These are phyloP conservation scores for Leccinum sublutescens DNA, from an alignment of 768 basidiomycete genomes.

Conservation along the genomic window DNA sequence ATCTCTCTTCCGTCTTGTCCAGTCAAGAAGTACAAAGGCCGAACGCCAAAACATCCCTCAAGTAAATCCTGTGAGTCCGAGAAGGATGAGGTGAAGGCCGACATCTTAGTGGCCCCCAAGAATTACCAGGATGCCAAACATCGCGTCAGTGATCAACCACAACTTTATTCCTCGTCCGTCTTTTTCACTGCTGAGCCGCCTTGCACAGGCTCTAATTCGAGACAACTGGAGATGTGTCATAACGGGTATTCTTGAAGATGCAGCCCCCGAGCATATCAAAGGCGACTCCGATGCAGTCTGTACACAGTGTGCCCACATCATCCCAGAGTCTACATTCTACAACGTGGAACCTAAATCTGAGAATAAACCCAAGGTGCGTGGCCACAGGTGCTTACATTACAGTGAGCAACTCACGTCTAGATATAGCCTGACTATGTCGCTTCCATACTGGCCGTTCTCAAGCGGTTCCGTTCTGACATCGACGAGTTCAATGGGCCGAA, in stretches of 20 bases:
- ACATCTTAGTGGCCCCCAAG: neutral
- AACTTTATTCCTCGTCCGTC: neutral
- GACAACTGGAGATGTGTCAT: slow-evolving; percentile 37
- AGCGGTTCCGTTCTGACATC: neutral
- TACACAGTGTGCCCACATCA: slow-evolving; percentile 1
- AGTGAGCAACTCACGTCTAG: neutral
- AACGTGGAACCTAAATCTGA: neutral
- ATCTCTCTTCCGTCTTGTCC: neutral
- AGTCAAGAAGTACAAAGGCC: slow-evolving; percentile 17
- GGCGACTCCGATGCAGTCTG: neutral
- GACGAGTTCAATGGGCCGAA: neutral
- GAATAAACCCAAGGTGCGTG: neutral
- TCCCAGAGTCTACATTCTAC: slow-evolving; percentile 6
- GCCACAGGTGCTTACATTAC: neutral
- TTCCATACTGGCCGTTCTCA: neutral
- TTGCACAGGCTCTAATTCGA: slow-evolving; percentile 34
- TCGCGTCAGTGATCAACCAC: neutral
- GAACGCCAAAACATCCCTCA: slow-evolving; percentile 21
- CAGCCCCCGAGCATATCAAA: neutral
- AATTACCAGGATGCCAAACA: slow-evolving; percentile 4
- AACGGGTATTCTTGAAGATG: slow-evolving; percentile 25
- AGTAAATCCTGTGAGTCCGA: slow-evolving; percentile 17
- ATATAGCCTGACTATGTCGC: neutral
- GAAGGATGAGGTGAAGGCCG: neutral
- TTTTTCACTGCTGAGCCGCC: neutral